These are phyloP conservation scores for Talaromyces liani DNA, from an alignment of 495 filamentous ascomycete species.

Conservation along the genomic window DNA sequence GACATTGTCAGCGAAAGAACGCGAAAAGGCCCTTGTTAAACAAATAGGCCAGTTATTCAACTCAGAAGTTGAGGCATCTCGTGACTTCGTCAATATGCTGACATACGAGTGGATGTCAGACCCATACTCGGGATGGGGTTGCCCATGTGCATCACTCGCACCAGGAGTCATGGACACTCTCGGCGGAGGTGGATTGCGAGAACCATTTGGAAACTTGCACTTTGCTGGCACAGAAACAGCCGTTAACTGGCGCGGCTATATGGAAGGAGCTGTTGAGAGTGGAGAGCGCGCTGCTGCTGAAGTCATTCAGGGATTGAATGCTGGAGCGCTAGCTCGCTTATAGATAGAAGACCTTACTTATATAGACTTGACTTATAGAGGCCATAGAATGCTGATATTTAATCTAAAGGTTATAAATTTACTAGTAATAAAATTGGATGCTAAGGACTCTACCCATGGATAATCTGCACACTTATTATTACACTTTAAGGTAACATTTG, in stretches of 20 bases:
- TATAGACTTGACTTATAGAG: too few species aligned
- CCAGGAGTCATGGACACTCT: slow-evolving; percentile 18
- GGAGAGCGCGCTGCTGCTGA: neutral
- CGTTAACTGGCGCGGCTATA: slow-evolving; percentile 38
- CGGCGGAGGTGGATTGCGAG: slow-evolving; percentile 15
- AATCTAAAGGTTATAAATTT: too few species aligned
- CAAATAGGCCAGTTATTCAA: neutral
- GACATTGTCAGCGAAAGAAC: slow-evolving; percentile 8
- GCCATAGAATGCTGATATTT: too few species aligned
- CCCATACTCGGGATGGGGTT: slow-evolving; percentile 10
- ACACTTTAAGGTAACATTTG: too few species aligned
- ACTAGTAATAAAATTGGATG: too few species aligned
- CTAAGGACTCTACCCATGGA: too few species aligned
- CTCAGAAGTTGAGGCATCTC: neutral
- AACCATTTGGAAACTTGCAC: slow-evolving; percentile 29
- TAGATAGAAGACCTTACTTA: neutral
- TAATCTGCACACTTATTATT: too few species aligned
- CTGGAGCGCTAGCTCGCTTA: neutral
- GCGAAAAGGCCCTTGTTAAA: slow-evolving; percentile 4
- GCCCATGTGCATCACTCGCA: slow-evolving; percentile 17
- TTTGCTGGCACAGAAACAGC: slow-evolving; percentile 42
- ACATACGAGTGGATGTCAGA: neutral
- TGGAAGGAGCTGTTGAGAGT: slow-evolving; percentile 34
- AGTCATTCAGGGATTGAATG: neutral
- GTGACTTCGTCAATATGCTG: neutral